These are phyloP conservation scores for Blastomyces parvus DNA, from an alignment of 2,329 filamentous ascomycete species.

Conservation along the genomic window DNA sequence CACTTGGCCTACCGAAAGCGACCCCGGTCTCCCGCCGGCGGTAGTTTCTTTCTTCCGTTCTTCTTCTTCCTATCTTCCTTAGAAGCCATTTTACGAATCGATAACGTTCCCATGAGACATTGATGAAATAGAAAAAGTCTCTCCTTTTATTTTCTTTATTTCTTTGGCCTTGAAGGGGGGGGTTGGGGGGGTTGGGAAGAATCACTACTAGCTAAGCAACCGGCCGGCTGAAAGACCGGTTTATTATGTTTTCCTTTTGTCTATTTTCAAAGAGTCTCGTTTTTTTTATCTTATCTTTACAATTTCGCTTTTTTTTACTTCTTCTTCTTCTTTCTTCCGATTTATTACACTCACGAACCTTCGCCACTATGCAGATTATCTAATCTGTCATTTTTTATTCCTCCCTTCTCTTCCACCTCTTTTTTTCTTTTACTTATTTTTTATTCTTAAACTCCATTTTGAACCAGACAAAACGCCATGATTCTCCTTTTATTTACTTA, in stretches of 20 bases:
- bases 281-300: too few species aligned
- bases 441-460: not conserved
- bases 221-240: not conserved
- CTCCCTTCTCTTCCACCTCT: not conserved
- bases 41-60: constrained; percentile 19
- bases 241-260: not conserved
- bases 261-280: not conserved
- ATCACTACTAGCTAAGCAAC: not conserved
- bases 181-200: too few species aligned
- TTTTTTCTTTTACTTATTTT: too few species aligned
- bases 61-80: too few species aligned
- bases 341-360: not conserved
- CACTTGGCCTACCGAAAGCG: constrained; percentile 35
- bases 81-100: not conserved
- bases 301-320: not conserved
- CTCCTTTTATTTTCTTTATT: not conserved
- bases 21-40: constrained; percentile 34
- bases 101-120: constrained; percentile 1
- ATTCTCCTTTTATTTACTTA: not conserved
- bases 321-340: not conserved
- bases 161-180: not conserved
- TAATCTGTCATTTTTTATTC: not conserved
- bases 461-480: constrained; percentile 1
- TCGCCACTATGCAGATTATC: constrained; percentile 6
- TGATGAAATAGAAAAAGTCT: not conserved